Evolutionary conservation across 2,329 filamentous ascomycete species (phyloP).

Genomic region (Aspergillus novofumigatus): DNA sequence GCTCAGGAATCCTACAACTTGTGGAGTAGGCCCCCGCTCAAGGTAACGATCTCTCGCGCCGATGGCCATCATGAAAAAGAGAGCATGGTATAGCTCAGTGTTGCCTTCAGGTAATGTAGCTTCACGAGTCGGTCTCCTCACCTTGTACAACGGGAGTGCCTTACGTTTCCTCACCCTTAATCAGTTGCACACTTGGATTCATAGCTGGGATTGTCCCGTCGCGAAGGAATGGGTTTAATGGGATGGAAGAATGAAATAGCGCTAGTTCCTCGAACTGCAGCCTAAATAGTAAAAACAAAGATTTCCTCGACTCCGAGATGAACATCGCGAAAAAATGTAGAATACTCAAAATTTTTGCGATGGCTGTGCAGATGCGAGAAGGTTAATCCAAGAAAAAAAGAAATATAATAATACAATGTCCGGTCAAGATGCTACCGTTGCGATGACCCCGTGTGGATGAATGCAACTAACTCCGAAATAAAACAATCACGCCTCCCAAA

Average conservation of each 20-base stretch:
- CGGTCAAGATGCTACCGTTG: background rate
- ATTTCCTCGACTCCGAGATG: background rate
- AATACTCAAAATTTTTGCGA: background rate
- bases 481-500: background rate
- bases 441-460: background rate
- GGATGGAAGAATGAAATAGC: background rate
- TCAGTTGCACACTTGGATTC: background rate
- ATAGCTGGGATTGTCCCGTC: background rate
- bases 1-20: slow-evolving; percentile 32
- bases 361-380: background rate
- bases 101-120: too few species aligned
- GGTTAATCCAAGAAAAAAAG: background rate
- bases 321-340: background rate
- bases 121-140: too few species aligned
- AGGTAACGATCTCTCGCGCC: slow-evolving; percentile 24
- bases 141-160: too few species aligned
- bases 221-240: background rate
- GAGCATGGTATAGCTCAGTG: background rate
- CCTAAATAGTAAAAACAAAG: background rate
- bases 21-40: slow-evolving; percentile 35
- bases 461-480: background rate
- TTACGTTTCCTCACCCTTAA: background rate
- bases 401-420: background rate
- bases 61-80: background rate
- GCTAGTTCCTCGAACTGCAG: background rate